Percentiles rank a stretch among this genome's conserved stretches.
Conservation (phyloP, 108 stramenopile species). For the Stephanodiscus triporus region DNA sequence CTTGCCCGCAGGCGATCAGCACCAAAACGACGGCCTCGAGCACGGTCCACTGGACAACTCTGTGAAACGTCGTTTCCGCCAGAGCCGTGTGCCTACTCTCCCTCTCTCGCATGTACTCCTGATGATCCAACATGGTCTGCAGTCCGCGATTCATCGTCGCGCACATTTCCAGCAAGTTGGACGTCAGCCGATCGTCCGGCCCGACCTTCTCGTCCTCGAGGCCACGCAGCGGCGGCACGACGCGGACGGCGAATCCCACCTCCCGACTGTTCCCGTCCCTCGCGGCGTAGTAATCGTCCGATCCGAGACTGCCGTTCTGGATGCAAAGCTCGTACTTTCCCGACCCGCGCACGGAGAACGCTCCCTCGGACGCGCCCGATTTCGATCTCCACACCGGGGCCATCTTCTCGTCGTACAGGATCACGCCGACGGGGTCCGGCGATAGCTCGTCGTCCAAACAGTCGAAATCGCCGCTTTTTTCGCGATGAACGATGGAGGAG, state of each 20-base stretch:
- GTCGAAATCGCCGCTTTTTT: conserved; percentile 39
- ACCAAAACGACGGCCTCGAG: conserved; percentile 75
- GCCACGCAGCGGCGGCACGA: conserved; percentile 43
- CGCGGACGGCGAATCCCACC: conserved; percentile 71
- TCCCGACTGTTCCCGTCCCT: conserved; percentile 40
- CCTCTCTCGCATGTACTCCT: conserved; percentile 71
- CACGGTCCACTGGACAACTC: conserved; percentile 71
- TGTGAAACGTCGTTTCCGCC: conserved; percentile 56
- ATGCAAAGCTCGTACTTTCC: conserved; percentile 64
- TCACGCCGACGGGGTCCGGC: conserved; percentile 41
- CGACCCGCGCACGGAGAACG: conserved; percentile 46
- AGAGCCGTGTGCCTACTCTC: conserved; percentile 65
- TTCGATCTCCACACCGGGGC: conserved; percentile 58
- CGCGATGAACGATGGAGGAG: background rate
- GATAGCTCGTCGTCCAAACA: conserved; percentile 43
- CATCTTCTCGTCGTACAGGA: conserved; percentile 33
- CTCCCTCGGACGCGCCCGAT: conserved; percentile 56
- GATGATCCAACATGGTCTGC: conserved; percentile 71
- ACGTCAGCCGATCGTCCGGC: conserved; percentile 57
- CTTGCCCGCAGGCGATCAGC: conserved; percentile 70
- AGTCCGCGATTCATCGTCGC: conserved; percentile 29
- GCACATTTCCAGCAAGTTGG: conserved; percentile 37
- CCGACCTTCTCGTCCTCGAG: conserved; percentile 56
- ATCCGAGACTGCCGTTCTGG: conserved; percentile 56
- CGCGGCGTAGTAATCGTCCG: conserved; percentile 49